These are phyloP conservation scores for Spirogloea muscicola DNA, from an alignment of 139 green algal species.

Conservation along the genomic window DNA sequence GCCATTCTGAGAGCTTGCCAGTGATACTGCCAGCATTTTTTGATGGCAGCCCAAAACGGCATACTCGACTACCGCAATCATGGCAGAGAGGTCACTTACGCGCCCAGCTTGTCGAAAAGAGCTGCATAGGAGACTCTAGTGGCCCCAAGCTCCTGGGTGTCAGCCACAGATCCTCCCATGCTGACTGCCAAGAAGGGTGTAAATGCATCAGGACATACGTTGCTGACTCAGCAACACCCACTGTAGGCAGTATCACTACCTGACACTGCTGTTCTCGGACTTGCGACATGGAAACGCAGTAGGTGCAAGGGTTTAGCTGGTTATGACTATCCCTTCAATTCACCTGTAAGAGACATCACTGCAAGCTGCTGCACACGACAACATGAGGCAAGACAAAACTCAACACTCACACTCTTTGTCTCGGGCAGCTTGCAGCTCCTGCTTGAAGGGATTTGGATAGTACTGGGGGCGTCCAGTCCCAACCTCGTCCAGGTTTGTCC, in stretches of 20 bases:
- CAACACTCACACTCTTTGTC: constrained; percentile 32
- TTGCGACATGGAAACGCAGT: not conserved
- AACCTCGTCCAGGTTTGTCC: not conserved
- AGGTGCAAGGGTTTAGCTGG: not conserved
- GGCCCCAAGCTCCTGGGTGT: not conserved
- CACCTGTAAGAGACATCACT: not conserved
- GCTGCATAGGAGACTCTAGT: constrained; percentile 12
- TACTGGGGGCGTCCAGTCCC: not conserved
- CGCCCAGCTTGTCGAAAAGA: constrained; percentile 34
- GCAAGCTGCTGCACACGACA: not conserved
- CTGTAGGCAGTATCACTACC: not conserved
- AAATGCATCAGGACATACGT: not conserved
- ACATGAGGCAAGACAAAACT: not conserved
- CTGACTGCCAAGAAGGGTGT: not conserved
- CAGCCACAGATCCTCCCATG: not conserved
- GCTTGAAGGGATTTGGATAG: constrained; percentile 57
- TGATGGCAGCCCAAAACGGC: not conserved
- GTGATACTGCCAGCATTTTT: not conserved
- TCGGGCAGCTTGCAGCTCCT: constrained; percentile 42
- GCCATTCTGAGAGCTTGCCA: not conserved
- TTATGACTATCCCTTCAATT: not conserved
- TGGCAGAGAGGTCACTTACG: constrained; percentile 6
- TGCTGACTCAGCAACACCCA: not conserved
- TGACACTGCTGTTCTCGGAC: not conserved
- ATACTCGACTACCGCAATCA: not conserved